phyloP scores from a whole-genome alignment of 768 basidiomycete species.

The Boletus rubropictus region DNA sequence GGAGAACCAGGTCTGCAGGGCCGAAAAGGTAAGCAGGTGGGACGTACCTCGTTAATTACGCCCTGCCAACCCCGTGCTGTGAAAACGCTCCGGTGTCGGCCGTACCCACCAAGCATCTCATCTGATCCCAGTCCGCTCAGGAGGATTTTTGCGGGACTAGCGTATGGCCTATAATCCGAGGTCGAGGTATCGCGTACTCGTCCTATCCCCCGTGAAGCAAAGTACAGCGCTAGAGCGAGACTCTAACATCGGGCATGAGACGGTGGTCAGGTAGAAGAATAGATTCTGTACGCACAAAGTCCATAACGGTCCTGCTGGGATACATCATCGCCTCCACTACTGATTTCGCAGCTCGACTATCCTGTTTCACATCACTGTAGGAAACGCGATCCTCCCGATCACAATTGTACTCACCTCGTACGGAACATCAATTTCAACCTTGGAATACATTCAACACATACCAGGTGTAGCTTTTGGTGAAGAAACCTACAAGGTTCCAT shows the following conservation, averaged over 20 bases:
- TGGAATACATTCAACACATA: background rate
- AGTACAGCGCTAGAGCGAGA: conserved; percentile 86
- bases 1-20: conserved; percentile 1
- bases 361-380: conserved; percentile 37
- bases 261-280: background rate
- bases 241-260: conserved; percentile 47
- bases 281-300: conserved; percentile 55
- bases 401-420: conserved; percentile 49
- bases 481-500: conserved; percentile 78
- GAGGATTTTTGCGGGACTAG: conserved; percentile 72
- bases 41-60: conserved; percentile 70
- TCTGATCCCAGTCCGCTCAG: conserved; percentile 93
- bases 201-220: conserved; percentile 81
- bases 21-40: background rate
- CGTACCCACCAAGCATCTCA: conserved; percentile 91
- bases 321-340: conserved; percentile 68
- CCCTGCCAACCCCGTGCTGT: conserved; percentile 63
- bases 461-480: background rate
- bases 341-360: conserved; percentile 53
- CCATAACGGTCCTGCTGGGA: conserved; percentile 82
- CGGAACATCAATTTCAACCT: conserved; percentile 85
- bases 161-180: conserved; percentile 44
- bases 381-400: background rate
- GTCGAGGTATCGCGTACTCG: conserved; percentile 38
- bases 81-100: conserved; percentile 79